These are phyloP conservation scores for Alternaria arbusti DNA, from an alignment of 2,329 filamentous ascomycete species.

Conservation along the genomic window DNA sequence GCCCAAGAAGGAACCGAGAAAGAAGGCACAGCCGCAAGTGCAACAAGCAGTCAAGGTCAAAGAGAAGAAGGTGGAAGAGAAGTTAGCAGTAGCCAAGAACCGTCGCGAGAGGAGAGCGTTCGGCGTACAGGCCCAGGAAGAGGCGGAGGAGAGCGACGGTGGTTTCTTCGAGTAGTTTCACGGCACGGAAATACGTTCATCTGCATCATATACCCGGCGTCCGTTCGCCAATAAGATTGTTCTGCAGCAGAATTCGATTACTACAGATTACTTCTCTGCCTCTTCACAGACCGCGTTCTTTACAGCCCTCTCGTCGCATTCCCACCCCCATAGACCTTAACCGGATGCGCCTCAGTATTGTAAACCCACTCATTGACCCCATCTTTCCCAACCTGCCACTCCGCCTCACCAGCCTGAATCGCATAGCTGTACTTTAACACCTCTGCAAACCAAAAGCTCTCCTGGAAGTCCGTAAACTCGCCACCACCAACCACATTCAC, in stretches of 20 bases:
- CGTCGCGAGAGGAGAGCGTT: conserved; percentile 29
- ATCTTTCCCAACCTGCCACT: conserved; percentile 62
- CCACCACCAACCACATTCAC: conserved; percentile 71
- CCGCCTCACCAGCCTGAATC: conserved; percentile 66
- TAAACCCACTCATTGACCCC: conserved; percentile 64
- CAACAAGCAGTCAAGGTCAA: conserved; percentile 16
- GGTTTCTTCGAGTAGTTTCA: conserved; percentile 47
- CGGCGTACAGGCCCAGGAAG: conserved; percentile 25
- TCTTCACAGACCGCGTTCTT: not conserved
- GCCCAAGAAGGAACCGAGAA: conserved; percentile 30
- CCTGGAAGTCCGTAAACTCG: conserved; percentile 71
- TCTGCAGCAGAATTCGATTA: not conserved
- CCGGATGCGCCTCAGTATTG: conserved; percentile 71
- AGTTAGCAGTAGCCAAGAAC: conserved; percentile 20
- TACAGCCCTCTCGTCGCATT: not conserved
- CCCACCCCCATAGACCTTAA: conserved; percentile 50
- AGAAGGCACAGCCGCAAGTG: conserved; percentile 17
- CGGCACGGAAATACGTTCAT: conserved; percentile 5
- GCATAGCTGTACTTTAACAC: conserved; percentile 85
- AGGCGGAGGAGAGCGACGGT: conserved; percentile 46
- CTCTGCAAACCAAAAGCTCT: conserved; percentile 89
- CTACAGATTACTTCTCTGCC: not conserved
- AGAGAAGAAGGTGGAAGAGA: conserved; percentile 22
- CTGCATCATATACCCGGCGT: conserved; percentile 26
- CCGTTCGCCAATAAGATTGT: conserved; percentile 2